Evolutionary conservation across 164 flowering plant genomes (phyloP), one percentile per base, ranked within the genome.

Genomic region (Liriodendron chinense): DNA sequence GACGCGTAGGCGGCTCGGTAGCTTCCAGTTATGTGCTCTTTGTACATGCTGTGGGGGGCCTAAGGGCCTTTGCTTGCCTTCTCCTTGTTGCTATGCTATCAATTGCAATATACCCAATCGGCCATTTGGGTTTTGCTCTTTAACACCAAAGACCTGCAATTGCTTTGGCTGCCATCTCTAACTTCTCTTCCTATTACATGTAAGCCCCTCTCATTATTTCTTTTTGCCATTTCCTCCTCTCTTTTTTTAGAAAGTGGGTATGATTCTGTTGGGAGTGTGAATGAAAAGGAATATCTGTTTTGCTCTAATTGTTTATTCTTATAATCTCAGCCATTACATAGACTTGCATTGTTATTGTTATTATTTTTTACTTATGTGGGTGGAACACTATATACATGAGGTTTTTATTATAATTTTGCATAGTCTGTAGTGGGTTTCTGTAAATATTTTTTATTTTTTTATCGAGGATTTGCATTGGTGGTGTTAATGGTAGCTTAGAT

Each of bases 11-110:
- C 84, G 78, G 79, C 82, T 90, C 28, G 84, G 91, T 16, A 87
- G 93, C 81, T 94, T 92, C 76, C 87, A 85, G 86, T 84, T 92
- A 76, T 94, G 98, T 82, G 89, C 94, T 13, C 82, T 87, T 0
- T 94, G 98, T 72, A 92, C 96, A 75, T 94, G 98, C 83, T 94
- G 98, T 83, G 95, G 95, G n/a, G 93, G 95, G 1, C 86, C 90
- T 7, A 91, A 82, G 74, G 87, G 88, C 16, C 77, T 88, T 16
- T 94, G 97, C 75, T 72, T 94, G 79, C 88, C 91, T 47, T 88
- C 96, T 69, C 97, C 98, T 71, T 94, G 98, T 80, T 94, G 98
- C 86, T 94, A 92, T 82, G 88, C 96, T 24, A 94, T 94, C 84
- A 92, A 90, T 75, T 94, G 98, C 92, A 92, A 92, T 84, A 90